Percentiles rank a stretch among this genome's conserved stretches.
phyloP scores from a whole-genome alignment of 1,139 yeast genomes.

The Kazachstania sp. region DNA sequence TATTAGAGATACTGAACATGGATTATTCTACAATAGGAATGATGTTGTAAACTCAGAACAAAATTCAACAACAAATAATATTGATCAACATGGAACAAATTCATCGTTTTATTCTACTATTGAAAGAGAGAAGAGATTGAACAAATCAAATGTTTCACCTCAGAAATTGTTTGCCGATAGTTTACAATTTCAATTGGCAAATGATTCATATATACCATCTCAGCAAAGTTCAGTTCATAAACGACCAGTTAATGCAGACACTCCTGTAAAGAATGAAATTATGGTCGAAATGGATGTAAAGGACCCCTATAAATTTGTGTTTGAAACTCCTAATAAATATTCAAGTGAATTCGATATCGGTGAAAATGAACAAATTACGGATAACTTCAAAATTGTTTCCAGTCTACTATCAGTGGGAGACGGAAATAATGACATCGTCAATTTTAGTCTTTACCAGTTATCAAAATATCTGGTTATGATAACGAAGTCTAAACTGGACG shows the following conservation, averaged over 20 bases:
- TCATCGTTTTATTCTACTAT: too few species aligned
- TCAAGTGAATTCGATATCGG: slow-evolving; percentile 3
- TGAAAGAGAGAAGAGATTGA: too few species aligned
- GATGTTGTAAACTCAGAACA: too few species aligned
- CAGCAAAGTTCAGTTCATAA: not conserved
- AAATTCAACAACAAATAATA: too few species aligned
- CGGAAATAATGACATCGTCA: not conserved
- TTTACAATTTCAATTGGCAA: too few species aligned
- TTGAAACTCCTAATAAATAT: slow-evolving; percentile 10
- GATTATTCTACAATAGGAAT: not conserved
- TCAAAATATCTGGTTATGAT: not conserved
- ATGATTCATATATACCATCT: too few species aligned
- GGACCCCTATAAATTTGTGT: slow-evolving; percentile 10
- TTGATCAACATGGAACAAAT: too few species aligned
- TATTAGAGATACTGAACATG: not conserved
- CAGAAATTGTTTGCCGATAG: too few species aligned
- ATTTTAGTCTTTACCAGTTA: not conserved
- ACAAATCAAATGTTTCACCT: too few species aligned
- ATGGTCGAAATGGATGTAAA: not conserved
- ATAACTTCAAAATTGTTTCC: slow-evolving; percentile 6
- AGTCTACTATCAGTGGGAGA: not conserved
- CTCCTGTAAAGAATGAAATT: not conserved
- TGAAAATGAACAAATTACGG: not conserved
- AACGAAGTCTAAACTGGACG: not conserved
- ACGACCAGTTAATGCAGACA: not conserved